Percentiles rank a stretch among this genome's conserved stretches.
phyloP scores from a whole-genome alignment of 371 early-diverging fungal species.

The Furculomyces boomerangus region DNA sequence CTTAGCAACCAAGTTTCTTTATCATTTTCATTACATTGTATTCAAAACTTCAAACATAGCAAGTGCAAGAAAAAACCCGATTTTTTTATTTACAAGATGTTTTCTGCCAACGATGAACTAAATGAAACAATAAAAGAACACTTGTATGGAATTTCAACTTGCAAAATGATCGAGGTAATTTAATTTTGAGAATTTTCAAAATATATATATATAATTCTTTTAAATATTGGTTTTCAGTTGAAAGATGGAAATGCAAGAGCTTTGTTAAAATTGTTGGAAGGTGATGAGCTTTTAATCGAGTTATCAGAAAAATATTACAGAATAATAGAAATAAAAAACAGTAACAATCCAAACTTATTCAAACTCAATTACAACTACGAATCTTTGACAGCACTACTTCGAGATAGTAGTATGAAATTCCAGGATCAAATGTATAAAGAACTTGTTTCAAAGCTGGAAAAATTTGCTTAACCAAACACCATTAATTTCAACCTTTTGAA shows the following conservation, averaged over 20 bases:
- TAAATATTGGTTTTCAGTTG: neutral
- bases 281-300: neutral
- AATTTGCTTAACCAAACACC: too few species aligned
- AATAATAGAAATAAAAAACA: neutral
- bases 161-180: neutral
- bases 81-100: too few species aligned
- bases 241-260: neutral
- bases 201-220: too few species aligned
- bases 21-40: too few species aligned
- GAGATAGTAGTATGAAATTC: neutral
- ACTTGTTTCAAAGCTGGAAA: neutral
- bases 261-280: neutral
- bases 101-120: too few species aligned
- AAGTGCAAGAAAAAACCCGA: too few species aligned
- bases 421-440: neutral
- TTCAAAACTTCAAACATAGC: too few species aligned
- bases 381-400: neutral
- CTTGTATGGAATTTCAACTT: neutral
- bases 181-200: too few species aligned
- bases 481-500: too few species aligned
- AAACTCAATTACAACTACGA: neutral
- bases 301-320: neutral
- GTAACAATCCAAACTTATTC: neutral
- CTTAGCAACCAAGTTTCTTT: too few species aligned
- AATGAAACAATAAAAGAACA: neutral